A percentile compares a stretch with the other conserved stretches of the same genome.
Conservation (phyloP, 441 rosid genomes). For the Kokia cookei region DNA sequence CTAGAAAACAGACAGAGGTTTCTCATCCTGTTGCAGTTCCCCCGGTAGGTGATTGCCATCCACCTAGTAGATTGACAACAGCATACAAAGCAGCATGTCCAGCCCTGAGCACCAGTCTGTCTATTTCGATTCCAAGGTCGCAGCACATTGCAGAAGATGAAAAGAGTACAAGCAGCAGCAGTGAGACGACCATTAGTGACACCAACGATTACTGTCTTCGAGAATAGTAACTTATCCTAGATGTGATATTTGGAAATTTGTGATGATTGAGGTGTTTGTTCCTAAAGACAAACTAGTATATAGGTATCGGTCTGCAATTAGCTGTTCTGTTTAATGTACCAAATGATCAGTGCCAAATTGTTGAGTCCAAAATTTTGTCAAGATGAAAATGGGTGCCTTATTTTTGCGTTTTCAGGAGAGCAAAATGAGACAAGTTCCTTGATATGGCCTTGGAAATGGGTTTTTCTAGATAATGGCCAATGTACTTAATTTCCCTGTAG, state of each 20-base stretch:
- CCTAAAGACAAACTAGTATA: not conserved
- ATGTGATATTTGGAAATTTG: not conserved
- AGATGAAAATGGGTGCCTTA: not conserved
- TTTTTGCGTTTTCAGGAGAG: not conserved
- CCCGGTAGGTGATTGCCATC: not conserved
- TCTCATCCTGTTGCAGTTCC: constrained; percentile 12
- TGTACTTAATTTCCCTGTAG: too few species aligned
- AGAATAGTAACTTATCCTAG: constrained; percentile 10
- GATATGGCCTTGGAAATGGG: too few species aligned
- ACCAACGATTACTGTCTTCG: constrained; percentile 12
- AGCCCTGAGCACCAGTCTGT: constrained; percentile 24
- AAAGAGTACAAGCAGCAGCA: constrained; percentile 32
- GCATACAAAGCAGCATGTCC: constrained; percentile 8
- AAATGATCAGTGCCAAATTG: not conserved
- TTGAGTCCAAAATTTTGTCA: not conserved
- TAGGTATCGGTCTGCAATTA: not conserved
- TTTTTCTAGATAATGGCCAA: too few species aligned
- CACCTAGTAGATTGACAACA: not conserved
- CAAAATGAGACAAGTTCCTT: too few species aligned
- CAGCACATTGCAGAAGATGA: constrained; percentile 18
- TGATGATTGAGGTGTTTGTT: not conserved
- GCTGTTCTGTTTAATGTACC: not conserved
- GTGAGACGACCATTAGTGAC: constrained; percentile 57
- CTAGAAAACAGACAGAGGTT: constrained; percentile 31
- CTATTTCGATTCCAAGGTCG: constrained; percentile 30